phyloP scores from a whole-genome alignment of 2,329 filamentous ascomycete genomes.

The Penicillium sp. region DNA sequence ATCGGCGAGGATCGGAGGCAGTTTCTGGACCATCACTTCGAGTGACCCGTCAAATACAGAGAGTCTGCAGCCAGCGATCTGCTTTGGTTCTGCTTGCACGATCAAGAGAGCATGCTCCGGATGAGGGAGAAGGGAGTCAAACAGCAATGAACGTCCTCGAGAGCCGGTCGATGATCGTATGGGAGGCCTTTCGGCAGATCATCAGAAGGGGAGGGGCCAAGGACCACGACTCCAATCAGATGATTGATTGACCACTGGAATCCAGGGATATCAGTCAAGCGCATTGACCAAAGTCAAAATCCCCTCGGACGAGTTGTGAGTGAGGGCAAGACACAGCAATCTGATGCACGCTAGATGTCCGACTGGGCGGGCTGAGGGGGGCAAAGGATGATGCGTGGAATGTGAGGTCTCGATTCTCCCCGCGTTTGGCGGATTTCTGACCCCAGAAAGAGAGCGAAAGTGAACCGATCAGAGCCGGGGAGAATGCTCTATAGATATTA shows the following conservation, averaged over 20 bases:
- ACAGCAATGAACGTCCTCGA: no score
- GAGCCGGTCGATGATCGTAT: no score
- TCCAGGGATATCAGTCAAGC: constrained; percentile 14
- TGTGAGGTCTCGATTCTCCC: constrained; percentile 20
- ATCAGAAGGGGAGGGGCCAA: constrained; percentile 8
- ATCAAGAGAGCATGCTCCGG: no score
- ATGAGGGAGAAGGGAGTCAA: no score
- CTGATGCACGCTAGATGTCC: neutral
- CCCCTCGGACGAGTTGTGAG: neutral
- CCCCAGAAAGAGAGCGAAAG: neutral
- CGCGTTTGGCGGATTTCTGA: constrained; percentile 13
- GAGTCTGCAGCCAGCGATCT: constrained; percentile 1
- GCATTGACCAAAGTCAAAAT: constrained; percentile 2
- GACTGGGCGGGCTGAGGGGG: neutral
- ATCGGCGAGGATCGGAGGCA: constrained; percentile 9
- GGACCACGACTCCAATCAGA: constrained; percentile 16
- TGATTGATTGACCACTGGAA: constrained; percentile 14
- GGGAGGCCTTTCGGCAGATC: neutral
- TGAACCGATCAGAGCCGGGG: no score
- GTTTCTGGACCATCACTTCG: constrained; percentile 11
- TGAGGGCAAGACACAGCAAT: neutral
- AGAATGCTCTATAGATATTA: no score
- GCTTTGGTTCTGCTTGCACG: no score
- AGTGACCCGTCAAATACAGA: neutral
- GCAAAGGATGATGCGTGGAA: neutral